A percentile compares a stretch with the other conserved stretches of the same genome.
Conservation (phyloP, 2,329 filamentous ascomycete species). For the Didymella pomorum region DNA sequence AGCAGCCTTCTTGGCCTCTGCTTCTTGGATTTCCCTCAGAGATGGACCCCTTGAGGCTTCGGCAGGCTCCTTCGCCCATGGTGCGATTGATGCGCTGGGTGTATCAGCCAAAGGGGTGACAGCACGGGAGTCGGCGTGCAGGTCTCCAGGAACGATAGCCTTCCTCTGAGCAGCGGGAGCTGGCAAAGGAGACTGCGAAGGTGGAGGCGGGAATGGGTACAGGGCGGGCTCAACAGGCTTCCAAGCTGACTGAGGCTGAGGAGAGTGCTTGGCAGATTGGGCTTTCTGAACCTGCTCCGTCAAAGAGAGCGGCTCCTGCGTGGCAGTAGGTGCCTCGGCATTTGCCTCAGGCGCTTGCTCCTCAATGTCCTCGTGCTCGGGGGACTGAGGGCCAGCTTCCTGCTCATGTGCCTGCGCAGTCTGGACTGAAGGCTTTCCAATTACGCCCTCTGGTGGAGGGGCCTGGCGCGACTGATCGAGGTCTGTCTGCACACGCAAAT, state of each 20-base stretch:
- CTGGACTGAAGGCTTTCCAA: conserved; percentile 40
- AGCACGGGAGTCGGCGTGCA: conserved; percentile 74
- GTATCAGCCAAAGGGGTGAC: conserved; percentile 76
- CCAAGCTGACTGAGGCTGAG: conserved; percentile 64
- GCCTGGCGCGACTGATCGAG: conserved; percentile 51
- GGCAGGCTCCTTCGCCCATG: conserved; percentile 87
- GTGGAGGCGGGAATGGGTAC: conserved; percentile 78
- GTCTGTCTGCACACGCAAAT: conserved; percentile 77
- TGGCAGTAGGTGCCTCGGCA: conserved; percentile 23
- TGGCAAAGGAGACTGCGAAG: conserved; percentile 81
- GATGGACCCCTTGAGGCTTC: conserved; percentile 84
- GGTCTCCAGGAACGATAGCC: conserved; percentile 81
- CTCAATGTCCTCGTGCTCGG: conserved; percentile 31
- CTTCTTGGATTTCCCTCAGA: conserved; percentile 94
- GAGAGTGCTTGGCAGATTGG: conserved; percentile 65
- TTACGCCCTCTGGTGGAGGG: conserved; percentile 48
- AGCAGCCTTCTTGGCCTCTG: conserved; percentile 90
- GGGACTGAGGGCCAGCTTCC: conserved; percentile 29
- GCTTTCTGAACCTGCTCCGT: conserved; percentile 88
- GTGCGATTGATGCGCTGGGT: conserved; percentile 77
- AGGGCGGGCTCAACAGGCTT: conserved; percentile 73
- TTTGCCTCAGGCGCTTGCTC: conserved; percentile 24
- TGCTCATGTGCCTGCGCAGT: conserved; percentile 36
- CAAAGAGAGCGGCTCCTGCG: conserved; percentile 69
- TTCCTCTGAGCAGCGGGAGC: conserved; percentile 88